These are phyloP conservation scores for Ophiostoma piceae DNA, from an alignment of 2,329 filamentous ascomycete species.

Conservation along the genomic window DNA sequence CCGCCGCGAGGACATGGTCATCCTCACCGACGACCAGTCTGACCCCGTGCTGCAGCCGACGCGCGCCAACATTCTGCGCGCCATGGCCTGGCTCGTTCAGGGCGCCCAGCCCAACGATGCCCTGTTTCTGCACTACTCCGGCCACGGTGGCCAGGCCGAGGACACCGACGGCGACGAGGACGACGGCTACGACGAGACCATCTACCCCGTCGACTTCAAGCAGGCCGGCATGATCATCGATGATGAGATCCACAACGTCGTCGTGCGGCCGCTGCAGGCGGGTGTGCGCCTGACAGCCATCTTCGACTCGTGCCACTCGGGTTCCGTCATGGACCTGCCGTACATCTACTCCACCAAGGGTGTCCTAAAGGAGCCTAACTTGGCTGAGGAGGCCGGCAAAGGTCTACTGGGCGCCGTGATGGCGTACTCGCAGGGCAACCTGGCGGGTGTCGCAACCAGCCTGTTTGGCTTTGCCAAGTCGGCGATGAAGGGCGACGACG, in stretches of 20 bases:
- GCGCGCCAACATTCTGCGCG: conserved; percentile 68
- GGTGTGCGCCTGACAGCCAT: conserved; percentile 58
- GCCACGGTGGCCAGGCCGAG: conserved; percentile 70
- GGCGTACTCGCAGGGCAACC: conserved; percentile 63
- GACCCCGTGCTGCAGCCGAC: conserved; percentile 67
- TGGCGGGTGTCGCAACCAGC: conserved; percentile 74
- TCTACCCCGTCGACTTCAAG: conserved; percentile 71
- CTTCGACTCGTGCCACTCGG: conserved; percentile 63
- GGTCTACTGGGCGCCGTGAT: conserved; percentile 57
- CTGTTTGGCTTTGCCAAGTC: conserved; percentile 59
- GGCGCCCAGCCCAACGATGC: conserved; percentile 69
- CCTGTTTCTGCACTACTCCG: conserved; percentile 72
- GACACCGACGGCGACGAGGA: conserved; percentile 71
- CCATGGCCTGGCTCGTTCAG: conserved; percentile 70
- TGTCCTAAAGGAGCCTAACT: conserved; percentile 62
- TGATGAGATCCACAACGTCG: conserved; percentile 74
- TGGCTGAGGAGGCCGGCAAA: conserved; percentile 62
- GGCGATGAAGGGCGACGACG: conserved; percentile 76
- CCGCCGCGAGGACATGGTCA: conserved; percentile 74
- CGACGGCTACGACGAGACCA: conserved; percentile 72
- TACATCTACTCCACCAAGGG: conserved; percentile 67
- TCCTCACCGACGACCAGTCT: conserved; percentile 68
- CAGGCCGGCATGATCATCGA: conserved; percentile 72
- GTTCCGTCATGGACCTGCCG: conserved; percentile 60
- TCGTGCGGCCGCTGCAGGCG: conserved; percentile 53